Conservation (phyloP, 352 stramenopile species). For the Blastocystis sp. region DNA sequence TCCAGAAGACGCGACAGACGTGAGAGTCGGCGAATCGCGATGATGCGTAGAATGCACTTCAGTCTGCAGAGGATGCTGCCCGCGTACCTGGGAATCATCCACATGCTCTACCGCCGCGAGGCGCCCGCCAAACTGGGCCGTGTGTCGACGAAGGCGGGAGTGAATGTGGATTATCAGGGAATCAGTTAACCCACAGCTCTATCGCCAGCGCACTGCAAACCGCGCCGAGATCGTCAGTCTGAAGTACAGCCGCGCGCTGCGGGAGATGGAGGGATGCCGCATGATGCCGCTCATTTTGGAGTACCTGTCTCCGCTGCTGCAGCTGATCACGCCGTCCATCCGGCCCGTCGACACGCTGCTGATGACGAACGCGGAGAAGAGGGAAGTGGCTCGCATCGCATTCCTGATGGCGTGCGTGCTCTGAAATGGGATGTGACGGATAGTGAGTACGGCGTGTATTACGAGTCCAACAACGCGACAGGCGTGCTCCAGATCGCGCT, state of each 20-base stretch:
- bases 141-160: not conserved
- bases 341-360: conserved; percentile 49
- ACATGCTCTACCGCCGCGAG: conserved; percentile 42
- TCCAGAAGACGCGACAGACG: not conserved
- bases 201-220: not conserved
- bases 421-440: not conserved
- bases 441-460: conserved; percentile 45
- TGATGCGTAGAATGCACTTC: conserved; percentile 35
- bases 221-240: not conserved
- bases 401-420: conserved; percentile 31
- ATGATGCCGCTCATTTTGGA: conserved; percentile 33
- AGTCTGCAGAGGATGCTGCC: conserved; percentile 6
- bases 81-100: conserved; percentile 53
- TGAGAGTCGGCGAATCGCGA: not conserved
- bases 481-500: not conserved
- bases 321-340: conserved; percentile 36
- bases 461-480: conserved; percentile 2
- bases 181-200: not conserved
- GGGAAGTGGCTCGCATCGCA: conserved; percentile 1
- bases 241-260: not conserved
- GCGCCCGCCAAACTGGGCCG: not conserved
- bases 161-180: not conserved
- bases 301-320: not conserved
- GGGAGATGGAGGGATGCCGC: not conserved
- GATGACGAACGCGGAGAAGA: conserved; percentile 35